A percentile compares a stretch with the other conserved stretches of the same genome.
phyloP scores from a whole-genome alignment of 2,329 filamentous ascomycete species.

The Colletotrichum viniferum region DNA sequence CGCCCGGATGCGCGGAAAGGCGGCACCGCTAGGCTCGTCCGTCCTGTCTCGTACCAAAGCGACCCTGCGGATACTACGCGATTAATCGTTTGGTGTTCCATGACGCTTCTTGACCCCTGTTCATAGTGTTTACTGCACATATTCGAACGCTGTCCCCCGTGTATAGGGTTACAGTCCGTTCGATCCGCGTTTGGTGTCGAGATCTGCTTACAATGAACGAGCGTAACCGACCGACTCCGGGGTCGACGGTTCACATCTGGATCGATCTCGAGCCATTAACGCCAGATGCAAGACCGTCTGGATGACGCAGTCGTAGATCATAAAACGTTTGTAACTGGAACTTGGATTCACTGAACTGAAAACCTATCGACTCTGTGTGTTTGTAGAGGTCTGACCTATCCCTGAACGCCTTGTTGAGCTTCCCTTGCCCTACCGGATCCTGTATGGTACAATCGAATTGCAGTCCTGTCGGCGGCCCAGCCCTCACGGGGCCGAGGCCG shows the following conservation, averaged over 20 bases:
- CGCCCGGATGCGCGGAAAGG: constrained; percentile 10
- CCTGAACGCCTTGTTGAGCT: constrained; percentile 16
- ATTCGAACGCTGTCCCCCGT: background rate
- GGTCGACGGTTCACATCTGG: background rate
- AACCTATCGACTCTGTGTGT: constrained; percentile 1
- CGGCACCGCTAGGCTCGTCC: constrained; percentile 14
- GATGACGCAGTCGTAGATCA: background rate
- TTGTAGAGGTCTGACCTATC: constrained; percentile 6
- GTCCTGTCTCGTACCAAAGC: background rate
- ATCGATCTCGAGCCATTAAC: background rate
- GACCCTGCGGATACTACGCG: background rate
- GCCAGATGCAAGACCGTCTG: background rate
- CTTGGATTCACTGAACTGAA: background rate
- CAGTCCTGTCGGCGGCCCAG: background rate
- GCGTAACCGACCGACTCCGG: background rate
- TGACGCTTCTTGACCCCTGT: background rate
- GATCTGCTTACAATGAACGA: background rate
- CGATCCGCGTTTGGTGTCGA: background rate
- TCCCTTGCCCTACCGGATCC: constrained; percentile 9
- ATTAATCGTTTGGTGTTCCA: background rate
- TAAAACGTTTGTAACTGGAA: background rate
- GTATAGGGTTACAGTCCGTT: background rate
- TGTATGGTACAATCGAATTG: constrained; percentile 21
- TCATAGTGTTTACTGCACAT: background rate
- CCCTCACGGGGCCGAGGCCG: background rate